These are phyloP conservation scores for Silene coronaria DNA, from an alignment of 179 eudicot genomes.

Conservation along the genomic window DNA sequence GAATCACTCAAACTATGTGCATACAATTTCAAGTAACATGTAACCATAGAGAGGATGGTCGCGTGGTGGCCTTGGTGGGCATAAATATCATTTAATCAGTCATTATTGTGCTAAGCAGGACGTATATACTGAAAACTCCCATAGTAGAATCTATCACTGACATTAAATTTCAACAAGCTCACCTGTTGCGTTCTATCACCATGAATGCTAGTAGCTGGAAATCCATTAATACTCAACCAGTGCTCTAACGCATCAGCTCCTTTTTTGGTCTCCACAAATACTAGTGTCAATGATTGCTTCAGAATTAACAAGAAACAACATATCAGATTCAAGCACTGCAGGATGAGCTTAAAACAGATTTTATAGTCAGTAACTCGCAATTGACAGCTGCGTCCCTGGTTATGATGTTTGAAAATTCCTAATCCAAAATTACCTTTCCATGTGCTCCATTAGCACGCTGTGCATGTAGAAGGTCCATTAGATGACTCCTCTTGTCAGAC, in stretches of 20 bases:
- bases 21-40: no score
- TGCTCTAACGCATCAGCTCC: slow-evolving; percentile 92
- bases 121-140: not conserved
- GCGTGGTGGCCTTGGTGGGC: no score
- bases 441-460: slow-evolving; percentile 74
- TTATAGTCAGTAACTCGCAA: no score
- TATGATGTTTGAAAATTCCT: no score
- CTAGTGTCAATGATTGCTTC: slow-evolving; percentile 90
- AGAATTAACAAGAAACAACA: slow-evolving; percentile 5
- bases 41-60: no score
- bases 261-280: slow-evolving; percentile 95
- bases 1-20: no score
- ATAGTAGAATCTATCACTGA: not conserved
- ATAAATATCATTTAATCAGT: not conserved
- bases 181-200: slow-evolving; percentile 98
- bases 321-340: no score
- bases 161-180: slow-evolving; percentile 16
- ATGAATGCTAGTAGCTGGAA: slow-evolving; percentile 93
- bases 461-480: slow-evolving; percentile 95
- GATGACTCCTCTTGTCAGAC: slow-evolving; percentile 88
- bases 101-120: not conserved
- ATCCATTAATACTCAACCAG: slow-evolving; percentile 72
- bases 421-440: slow-evolving; percentile 51
- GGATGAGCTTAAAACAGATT: not conserved
- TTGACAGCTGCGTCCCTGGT: no score